These are phyloP conservation scores for Kodamaea laetipori DNA, from an alignment of 805 yeast genomes.

Conservation along the genomic window DNA sequence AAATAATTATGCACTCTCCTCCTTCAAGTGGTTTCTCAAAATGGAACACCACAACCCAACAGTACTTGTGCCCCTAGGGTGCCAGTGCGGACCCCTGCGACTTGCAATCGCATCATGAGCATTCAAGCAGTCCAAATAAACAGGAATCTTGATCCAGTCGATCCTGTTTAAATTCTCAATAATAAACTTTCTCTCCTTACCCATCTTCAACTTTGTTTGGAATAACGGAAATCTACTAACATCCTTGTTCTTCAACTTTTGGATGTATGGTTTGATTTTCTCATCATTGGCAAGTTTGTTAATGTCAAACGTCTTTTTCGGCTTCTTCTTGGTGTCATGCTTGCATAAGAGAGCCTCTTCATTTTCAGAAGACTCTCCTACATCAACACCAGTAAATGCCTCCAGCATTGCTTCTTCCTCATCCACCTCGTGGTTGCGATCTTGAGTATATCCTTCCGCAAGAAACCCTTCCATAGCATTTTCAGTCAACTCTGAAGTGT, in stretches of 20 bases:
- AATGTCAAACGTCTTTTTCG: conserved; percentile 5
- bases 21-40: conserved; percentile 28
- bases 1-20: conserved; percentile 4
- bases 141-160: conserved; percentile 77
- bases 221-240: conserved; percentile 32
- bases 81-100: conserved; percentile 59
- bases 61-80: conserved; percentile 54
- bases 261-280: conserved; percentile 19
- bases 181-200: conserved; percentile 42
- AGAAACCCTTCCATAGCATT: conserved; percentile 39
- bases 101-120: conserved; percentile 89
- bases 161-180: conserved; percentile 58
- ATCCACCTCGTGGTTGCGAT: conserved; percentile 13
- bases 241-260: conserved; percentile 20
- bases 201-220: conserved; percentile 33
- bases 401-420: conserved; percentile 17
- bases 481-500: conserved; percentile 40
- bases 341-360: conserved; percentile 11
- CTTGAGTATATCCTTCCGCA: conserved; percentile 14
- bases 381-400: neutral
- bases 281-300: conserved; percentile 25
- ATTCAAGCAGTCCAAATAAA: conserved; percentile 68
- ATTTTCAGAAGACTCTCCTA: conserved; percentile 8
- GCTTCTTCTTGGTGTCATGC: conserved; percentile 2
- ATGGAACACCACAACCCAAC: conserved; percentile 52